Conservation (phyloP, 768 basidiomycete species). For the Cytidiella melzeri region DNA sequence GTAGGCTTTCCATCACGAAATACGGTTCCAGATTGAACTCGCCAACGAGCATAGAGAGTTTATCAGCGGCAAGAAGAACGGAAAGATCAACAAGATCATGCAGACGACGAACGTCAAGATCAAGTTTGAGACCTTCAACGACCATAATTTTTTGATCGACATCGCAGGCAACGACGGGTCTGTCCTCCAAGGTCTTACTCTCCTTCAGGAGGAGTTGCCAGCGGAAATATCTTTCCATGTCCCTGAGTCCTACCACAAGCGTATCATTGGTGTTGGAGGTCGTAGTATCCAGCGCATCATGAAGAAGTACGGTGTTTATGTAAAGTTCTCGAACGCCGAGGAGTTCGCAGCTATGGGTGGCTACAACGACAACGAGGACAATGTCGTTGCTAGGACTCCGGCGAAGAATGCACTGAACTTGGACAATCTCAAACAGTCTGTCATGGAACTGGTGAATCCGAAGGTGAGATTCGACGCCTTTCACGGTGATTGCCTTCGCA, state of each 20-base stretch:
- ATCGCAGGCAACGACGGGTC: constrained; percentile 80
- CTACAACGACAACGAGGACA: constrained; percentile 96
- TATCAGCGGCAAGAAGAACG: constrained; percentile 98
- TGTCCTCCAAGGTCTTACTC: constrained; percentile 79
- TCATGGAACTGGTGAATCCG: constrained; percentile 96
- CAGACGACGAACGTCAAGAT: constrained; percentile 96
- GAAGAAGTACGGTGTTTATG: constrained; percentile 99
- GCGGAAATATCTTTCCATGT: constrained; percentile 99
- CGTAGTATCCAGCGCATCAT: constrained; percentile 98
- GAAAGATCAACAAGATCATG: constrained; percentile 99
- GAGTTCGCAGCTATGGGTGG: constrained; percentile 94
- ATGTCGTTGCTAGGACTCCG: constrained; percentile 96
- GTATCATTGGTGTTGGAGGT: constrained; percentile 97
- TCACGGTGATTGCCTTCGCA: not conserved
- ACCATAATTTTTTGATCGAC: constrained; percentile 92
- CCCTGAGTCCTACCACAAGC: constrained; percentile 96
- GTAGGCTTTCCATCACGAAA: constrained; percentile 92
- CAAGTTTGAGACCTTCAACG: constrained; percentile 98
- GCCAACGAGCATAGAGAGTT: constrained; percentile 98
- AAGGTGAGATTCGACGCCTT: constrained; percentile 50
- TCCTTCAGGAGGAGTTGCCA: constrained; percentile 95
- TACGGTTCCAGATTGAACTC: constrained; percentile 96
- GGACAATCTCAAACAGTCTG: constrained; percentile 90
- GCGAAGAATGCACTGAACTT: constrained; percentile 95
- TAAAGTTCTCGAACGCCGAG: constrained; percentile 97